Evolutionary conservation across 768 basidiomycete species (phyloP).

Genomic region (Paxillus ammoniavirescens): DNA sequence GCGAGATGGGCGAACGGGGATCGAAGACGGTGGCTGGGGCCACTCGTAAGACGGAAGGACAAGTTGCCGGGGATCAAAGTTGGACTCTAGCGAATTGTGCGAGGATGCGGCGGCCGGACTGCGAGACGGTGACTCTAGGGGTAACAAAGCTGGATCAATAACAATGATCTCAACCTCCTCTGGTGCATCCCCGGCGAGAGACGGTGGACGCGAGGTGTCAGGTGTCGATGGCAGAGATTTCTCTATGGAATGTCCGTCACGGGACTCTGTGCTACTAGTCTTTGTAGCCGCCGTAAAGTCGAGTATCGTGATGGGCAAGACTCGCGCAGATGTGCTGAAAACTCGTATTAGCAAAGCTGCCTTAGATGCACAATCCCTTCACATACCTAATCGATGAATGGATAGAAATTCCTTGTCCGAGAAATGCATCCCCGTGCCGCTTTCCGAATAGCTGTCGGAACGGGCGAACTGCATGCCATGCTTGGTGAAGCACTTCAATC

Average conservation of each 20-base stretch:
- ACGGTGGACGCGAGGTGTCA: not conserved
- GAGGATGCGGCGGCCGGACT: constrained; percentile 26
- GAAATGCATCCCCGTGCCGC: not conserved
- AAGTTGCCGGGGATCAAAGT: constrained; percentile 22
- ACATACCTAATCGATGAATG: constrained; percentile 5
- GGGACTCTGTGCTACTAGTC: constrained; percentile 10
- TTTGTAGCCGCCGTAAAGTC: constrained; percentile 18
- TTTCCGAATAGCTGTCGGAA: not conserved
- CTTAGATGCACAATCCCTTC: not conserved
- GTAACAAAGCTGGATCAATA: constrained; percentile 7
- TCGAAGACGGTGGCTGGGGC: constrained; percentile 20
- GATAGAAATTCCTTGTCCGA: not conserved
- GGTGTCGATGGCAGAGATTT: constrained; percentile 7
- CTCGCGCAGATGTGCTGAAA: constrained; percentile 13
- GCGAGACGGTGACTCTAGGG: constrained; percentile 25
- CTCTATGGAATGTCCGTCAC: constrained; percentile 2
- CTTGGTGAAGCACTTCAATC: constrained; percentile 34
- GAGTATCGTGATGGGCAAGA: constrained; percentile 20
- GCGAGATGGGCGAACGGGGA: constrained; percentile 10
- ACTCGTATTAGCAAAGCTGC: constrained; percentile 6
- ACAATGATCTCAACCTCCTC: constrained; percentile 12
- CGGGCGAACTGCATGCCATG: constrained; percentile 7
- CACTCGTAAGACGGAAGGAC: constrained; percentile 13
- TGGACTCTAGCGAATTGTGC: constrained; percentile 30
- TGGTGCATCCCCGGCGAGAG: constrained; percentile 3